Evolutionary conservation across 345 rosid species (phyloP).

Genomic region (Corchorus olitorius): DNA sequence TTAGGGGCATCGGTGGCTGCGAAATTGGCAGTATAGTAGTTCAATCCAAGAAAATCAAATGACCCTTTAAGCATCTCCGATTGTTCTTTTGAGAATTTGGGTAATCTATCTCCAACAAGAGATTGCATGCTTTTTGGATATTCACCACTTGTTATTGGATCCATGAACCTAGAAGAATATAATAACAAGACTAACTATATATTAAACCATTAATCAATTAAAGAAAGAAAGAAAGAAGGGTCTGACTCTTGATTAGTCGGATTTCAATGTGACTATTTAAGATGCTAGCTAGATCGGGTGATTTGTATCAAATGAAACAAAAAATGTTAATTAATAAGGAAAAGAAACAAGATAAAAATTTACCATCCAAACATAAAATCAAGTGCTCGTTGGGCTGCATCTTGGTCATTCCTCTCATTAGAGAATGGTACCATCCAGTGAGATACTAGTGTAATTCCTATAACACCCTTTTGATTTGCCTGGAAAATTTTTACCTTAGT

Average conservation of each 20-base stretch:
- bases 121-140: slow-evolving; percentile 42
- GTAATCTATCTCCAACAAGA: slow-evolving; percentile 39
- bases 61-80: slow-evolving; percentile 46
- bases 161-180: slow-evolving; percentile 38
- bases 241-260: not conserved
- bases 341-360: too few species aligned
- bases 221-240: too few species aligned
- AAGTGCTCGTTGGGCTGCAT: slow-evolving; percentile 37
- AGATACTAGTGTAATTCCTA: slow-evolving; percentile 40
- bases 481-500: not conserved
- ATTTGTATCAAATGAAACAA: not conserved
- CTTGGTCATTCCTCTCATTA: slow-evolving; percentile 12
- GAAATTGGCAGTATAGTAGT: slow-evolving; percentile 46
- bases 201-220: too few species aligned
- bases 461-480: slow-evolving; percentile 40
- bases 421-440: slow-evolving; percentile 44
- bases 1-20: slow-evolving; percentile 20
- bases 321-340: too few species aligned
- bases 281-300: not conserved
- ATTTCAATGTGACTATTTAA: not conserved
- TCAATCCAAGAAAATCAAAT: slow-evolving; percentile 52
- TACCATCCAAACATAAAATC: slow-evolving; percentile 51
- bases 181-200: not conserved
- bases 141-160: slow-evolving; percentile 44
- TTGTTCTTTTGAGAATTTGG: slow-evolving; percentile 39